Evolutionary conservation across 257 asterid genomes (phyloP).

Genomic region (Scutellaria galericulata): DNA sequence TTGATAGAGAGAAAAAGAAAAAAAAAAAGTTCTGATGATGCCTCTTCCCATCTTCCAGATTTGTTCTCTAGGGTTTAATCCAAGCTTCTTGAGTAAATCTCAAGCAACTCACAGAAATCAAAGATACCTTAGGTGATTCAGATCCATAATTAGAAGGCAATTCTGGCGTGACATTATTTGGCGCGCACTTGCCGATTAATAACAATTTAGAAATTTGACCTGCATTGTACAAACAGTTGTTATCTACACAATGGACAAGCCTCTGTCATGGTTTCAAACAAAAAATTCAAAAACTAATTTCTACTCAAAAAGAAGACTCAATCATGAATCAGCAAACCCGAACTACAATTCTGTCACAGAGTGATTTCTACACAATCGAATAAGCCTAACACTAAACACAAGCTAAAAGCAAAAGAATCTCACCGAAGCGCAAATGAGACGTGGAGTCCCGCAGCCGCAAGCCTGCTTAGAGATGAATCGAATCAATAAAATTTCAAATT

Average conservation of each 20-base stretch:
- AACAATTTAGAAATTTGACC: conserved; percentile 45
- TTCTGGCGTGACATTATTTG: conserved; percentile 44
- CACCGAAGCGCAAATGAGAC: conserved; percentile 39
- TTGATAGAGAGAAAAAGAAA: neutral
- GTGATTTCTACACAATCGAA: neutral
- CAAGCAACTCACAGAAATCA: conserved; percentile 17
- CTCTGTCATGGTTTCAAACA: conserved; percentile 19
- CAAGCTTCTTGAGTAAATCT: neutral
- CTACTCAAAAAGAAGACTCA: neutral
- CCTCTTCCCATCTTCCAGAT: conserved; percentile 1
- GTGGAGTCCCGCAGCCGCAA: conserved; percentile 32
- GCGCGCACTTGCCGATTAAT: conserved; percentile 42
- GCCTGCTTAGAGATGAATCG: conserved; percentile 33
- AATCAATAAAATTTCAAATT: conserved; percentile 16
- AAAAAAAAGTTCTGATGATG: conserved; percentile 1
- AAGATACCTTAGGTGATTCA: conserved; percentile 49
- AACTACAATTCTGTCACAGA: neutral
- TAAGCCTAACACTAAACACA: neutral
- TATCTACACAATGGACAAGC: neutral
- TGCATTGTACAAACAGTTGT: conserved; percentile 29
- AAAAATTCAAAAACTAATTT: neutral
- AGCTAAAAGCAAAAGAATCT: conserved; percentile 23
- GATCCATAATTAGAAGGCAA: conserved; percentile 40
- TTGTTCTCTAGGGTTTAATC: conserved; percentile 3
- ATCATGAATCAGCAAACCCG: neutral